phyloP scores from a whole-genome alignment of 805 yeast species.

The Yamadazyma ubonensis region DNA sequence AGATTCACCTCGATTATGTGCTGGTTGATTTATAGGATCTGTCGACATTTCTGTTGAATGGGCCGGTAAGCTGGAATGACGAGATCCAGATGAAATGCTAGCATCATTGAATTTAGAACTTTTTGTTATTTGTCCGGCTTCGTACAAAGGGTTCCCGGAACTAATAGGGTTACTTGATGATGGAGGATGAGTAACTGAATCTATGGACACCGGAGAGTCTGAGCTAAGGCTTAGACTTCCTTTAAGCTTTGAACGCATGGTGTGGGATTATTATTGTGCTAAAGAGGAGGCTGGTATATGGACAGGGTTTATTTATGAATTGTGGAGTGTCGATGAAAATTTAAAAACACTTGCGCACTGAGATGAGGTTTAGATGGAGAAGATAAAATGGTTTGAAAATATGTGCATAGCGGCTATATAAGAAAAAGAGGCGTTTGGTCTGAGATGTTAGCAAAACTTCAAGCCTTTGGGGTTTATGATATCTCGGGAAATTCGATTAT shows the following conservation, averaged over 20 bases:
- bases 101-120: no score
- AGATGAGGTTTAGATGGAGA: neutral
- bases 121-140: no score
- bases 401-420: neutral
- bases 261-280: no score
- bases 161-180: neutral
- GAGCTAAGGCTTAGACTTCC: neutral
- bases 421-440: no score
- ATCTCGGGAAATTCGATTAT: no score
- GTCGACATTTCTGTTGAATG: constrained; percentile 16
- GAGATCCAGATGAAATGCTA: neutral
- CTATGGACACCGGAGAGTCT: neutral
- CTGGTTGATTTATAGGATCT: no score
- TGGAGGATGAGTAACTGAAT: neutral
- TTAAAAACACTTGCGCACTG: constrained; percentile 1
- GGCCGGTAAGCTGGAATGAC: neutral
- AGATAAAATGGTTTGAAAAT: neutral
- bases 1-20: no score
- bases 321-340: neutral
- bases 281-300: no score
- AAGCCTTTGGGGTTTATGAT: no score
- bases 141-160: neutral
- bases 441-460: no score
- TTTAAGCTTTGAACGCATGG: neutral
- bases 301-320: no score